These are phyloP conservation scores for Eimeria falciformis DNA, from an alignment of 169 alveolate species.

Conservation along the genomic window DNA sequence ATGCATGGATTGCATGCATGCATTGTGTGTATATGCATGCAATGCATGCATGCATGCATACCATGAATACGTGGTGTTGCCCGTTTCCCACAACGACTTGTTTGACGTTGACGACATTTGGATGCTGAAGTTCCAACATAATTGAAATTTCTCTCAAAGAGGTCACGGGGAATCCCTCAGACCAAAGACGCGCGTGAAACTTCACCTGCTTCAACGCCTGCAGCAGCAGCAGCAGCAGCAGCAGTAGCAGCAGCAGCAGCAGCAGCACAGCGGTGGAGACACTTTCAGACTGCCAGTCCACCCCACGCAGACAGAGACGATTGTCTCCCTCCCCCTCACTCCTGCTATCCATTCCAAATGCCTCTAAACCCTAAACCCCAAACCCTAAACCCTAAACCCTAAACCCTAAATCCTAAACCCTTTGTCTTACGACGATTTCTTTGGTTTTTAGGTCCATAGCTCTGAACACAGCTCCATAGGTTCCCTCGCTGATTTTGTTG, in stretches of 20 bases:
- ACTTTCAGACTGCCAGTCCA: background rate
- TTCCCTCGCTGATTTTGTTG: constrained; percentile 94
- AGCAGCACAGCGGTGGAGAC: too few relatives aligned
- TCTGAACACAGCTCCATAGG: constrained; percentile 95
- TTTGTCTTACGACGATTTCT: constrained; percentile 73
- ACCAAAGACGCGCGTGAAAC: constrained; percentile 88
- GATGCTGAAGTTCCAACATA: constrained; percentile 93
- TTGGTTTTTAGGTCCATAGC: constrained; percentile 85
- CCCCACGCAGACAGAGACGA: background rate
- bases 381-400: too few relatives aligned
- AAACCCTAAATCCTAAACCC: too few relatives aligned
- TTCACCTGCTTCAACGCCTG: constrained; percentile 96
- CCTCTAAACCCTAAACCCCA: too few relatives aligned
- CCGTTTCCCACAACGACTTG: constrained; percentile 90
- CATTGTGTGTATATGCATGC: too few relatives aligned
- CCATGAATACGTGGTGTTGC: constrained; percentile 88
- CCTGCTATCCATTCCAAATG: background rate
- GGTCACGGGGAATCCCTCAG: constrained; percentile 96
- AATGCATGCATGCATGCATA: too few relatives aligned
- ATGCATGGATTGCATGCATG: too few relatives aligned
- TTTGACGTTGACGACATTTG: constrained; percentile 93
- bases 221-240: constrained; percentile 71
- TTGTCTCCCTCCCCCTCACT: background rate
- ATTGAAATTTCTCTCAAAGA: constrained; percentile 96
- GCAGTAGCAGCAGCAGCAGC: background rate